These are phyloP conservation scores for Auriscalpium vulgare DNA, from an alignment of 768 basidiomycete genomes.

Conservation along the genomic window DNA sequence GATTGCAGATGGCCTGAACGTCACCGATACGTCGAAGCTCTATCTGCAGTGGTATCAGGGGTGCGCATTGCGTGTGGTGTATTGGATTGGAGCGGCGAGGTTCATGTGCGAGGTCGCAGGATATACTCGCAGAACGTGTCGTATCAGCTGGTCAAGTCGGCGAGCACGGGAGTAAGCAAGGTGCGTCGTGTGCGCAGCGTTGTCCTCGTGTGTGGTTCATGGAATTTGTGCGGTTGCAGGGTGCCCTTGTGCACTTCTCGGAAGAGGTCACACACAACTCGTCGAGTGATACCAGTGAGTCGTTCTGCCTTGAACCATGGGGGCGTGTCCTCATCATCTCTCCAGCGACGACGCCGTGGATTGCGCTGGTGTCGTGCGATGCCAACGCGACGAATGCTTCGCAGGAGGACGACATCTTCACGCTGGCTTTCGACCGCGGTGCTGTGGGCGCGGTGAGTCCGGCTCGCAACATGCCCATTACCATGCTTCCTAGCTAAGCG, in stretches of 20 bases:
- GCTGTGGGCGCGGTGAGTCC: conserved; percentile 68
- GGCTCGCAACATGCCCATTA: neutral
- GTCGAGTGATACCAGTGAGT: conserved; percentile 39
- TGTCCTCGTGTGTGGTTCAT: neutral
- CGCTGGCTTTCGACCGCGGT: conserved; percentile 68
- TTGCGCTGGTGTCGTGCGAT: conserved; percentile 84
- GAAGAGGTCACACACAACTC: conserved; percentile 39
- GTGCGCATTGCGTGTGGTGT: conserved; percentile 8
- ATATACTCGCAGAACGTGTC: conserved; percentile 39
- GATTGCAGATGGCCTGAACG: conserved; percentile 37
- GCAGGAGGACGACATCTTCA: conserved; percentile 66
- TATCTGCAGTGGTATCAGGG: conserved; percentile 52
- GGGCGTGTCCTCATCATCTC: neutral
- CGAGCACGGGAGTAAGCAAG: conserved; percentile 44
- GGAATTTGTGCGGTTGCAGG: conserved; percentile 31
- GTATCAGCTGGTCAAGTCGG: conserved; percentile 48
- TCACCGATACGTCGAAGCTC: conserved; percentile 51
- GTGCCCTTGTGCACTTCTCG: conserved; percentile 77
- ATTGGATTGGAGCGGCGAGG: neutral
- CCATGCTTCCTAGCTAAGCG: neutral
- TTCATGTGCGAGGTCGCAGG: neutral
- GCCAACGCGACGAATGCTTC: conserved; percentile 61
- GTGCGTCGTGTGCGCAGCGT: conserved; percentile 27
- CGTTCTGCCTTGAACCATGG: neutral
- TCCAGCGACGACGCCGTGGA: conserved; percentile 76